phyloP scores from a whole-genome alignment of 1,284 basidiomycete species.

The Mycosarcoma maydis region DNA sequence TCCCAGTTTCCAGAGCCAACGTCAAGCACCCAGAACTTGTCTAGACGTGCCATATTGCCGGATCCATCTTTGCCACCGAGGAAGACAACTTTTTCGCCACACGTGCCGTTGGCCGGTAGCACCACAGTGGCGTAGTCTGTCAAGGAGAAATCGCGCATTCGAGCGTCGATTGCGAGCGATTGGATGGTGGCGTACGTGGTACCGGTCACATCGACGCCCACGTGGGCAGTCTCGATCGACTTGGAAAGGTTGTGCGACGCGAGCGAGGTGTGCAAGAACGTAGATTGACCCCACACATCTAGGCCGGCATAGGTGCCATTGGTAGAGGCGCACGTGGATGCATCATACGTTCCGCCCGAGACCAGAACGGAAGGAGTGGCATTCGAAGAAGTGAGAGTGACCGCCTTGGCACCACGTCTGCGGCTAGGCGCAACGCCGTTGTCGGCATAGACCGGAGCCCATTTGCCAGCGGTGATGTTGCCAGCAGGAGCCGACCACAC shows the following conservation, averaged over 20 bases:
- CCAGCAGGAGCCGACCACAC: slow-evolving; percentile 37
- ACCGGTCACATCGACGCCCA: slow-evolving; percentile 15
- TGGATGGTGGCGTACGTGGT: slow-evolving; percentile 10
- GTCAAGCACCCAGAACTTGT: slow-evolving; percentile 59
- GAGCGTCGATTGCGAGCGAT: slow-evolving; percentile 32
- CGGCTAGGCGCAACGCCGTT: slow-evolving; percentile 8
- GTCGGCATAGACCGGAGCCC: slow-evolving; percentile 24
- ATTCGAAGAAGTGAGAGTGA: slow-evolving; percentile 14
- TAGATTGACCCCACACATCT: slow-evolving; percentile 29
- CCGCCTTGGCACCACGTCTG: slow-evolving; percentile 27
- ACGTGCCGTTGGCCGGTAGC: slow-evolving; percentile 24
- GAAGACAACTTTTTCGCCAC: slow-evolving; percentile 46
- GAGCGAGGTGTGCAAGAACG: not conserved
- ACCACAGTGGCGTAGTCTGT: slow-evolving; percentile 58
- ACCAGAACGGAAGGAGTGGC: slow-evolving; percentile 20
- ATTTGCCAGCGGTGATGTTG: slow-evolving; percentile 19
- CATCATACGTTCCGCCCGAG: slow-evolving; percentile 27
- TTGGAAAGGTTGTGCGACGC: not conserved
- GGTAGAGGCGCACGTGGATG: slow-evolving; percentile 13
- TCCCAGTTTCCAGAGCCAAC: slow-evolving; percentile 51
- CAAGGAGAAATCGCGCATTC: slow-evolving; percentile 47
- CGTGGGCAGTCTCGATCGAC: slow-evolving; percentile 11
- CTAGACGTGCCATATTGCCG: slow-evolving; percentile 47
- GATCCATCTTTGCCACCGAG: slow-evolving; percentile 63
- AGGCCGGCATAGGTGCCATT: slow-evolving; percentile 31